Evolutionary conservation across 2,329 filamentous ascomycete genomes (phyloP).

Genomic region (Canariomyces notabilis): DNA sequence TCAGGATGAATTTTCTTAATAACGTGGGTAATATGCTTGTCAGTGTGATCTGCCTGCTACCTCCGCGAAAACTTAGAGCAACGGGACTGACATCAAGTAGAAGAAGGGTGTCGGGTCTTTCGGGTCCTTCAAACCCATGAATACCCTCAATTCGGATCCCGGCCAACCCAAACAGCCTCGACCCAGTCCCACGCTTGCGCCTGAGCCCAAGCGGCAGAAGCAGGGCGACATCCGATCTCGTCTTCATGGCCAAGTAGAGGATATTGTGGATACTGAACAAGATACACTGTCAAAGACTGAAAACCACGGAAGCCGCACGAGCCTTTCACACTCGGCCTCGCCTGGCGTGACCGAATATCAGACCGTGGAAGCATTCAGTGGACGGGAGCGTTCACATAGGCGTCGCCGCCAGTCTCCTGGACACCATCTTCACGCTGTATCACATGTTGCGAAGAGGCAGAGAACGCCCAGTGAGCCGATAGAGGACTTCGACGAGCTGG

Average conservation of each 20-base stretch:
- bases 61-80: background rate
- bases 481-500: slow-evolving; percentile 14
- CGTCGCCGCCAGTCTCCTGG: slow-evolving; percentile 7
- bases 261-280: slow-evolving; percentile 11
- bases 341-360: slow-evolving; percentile 12
- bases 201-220: slow-evolving; percentile 15
- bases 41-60: background rate
- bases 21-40: slow-evolving; percentile 6
- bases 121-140: slow-evolving; percentile 24
- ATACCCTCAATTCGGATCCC: slow-evolving; percentile 12
- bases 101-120: slow-evolving; percentile 2
- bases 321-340: slow-evolving; percentile 8
- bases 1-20: slow-evolving; percentile 13
- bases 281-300: slow-evolving; percentile 7
- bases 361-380: slow-evolving; percentile 4
- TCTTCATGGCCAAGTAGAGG: slow-evolving; percentile 3
- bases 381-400: slow-evolving; percentile 11
- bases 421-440: background rate
- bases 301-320: slow-evolving; percentile 14
- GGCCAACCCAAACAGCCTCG: background rate
- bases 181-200: background rate
- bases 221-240: background rate
- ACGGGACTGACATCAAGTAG: background rate
- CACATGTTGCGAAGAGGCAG: background rate
- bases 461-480: background rate